Evolutionary conservation across 2,329 filamentous ascomycete species (phyloP).

Genomic region (Phialophora macrospora): DNA sequence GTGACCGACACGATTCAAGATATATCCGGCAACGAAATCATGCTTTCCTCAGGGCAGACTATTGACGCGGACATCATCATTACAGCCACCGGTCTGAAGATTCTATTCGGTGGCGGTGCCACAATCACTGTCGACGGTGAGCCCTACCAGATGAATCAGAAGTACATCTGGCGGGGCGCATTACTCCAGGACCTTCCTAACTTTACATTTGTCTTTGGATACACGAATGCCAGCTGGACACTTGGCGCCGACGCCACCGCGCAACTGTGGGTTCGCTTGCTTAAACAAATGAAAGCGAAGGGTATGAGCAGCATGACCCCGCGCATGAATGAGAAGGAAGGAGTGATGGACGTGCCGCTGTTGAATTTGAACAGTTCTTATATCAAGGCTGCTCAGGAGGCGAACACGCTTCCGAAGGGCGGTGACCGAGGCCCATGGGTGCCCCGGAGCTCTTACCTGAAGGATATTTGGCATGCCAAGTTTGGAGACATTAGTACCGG

Average conservation of each 20-base stretch:
- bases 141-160: constrained; percentile 42
- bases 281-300: constrained; percentile 40
- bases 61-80: constrained; percentile 52
- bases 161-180: constrained; percentile 52
- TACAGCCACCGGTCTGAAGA: constrained; percentile 52
- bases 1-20: constrained; percentile 60
- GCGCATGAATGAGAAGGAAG: constrained; percentile 24
- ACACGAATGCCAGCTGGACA: constrained; percentile 53
- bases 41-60: constrained; percentile 50
- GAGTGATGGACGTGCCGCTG: constrained; percentile 36
- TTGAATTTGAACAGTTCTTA: constrained; percentile 51
- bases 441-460: constrained; percentile 47
- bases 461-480: constrained; percentile 48
- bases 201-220: constrained; percentile 49
- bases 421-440: constrained; percentile 50
- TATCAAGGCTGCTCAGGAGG: constrained; percentile 44
- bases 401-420: constrained; percentile 44
- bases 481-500: constrained; percentile 41
- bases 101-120: constrained; percentile 48
- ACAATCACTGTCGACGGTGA: constrained; percentile 47
- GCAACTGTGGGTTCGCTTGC: constrained; percentile 46
- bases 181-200: constrained; percentile 54
- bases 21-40: constrained; percentile 57
- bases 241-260: constrained; percentile 52
- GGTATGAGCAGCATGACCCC: constrained; percentile 31